Conservation (phyloP, 306 rosid genomes). For the Cucurbita moschata region DNA sequence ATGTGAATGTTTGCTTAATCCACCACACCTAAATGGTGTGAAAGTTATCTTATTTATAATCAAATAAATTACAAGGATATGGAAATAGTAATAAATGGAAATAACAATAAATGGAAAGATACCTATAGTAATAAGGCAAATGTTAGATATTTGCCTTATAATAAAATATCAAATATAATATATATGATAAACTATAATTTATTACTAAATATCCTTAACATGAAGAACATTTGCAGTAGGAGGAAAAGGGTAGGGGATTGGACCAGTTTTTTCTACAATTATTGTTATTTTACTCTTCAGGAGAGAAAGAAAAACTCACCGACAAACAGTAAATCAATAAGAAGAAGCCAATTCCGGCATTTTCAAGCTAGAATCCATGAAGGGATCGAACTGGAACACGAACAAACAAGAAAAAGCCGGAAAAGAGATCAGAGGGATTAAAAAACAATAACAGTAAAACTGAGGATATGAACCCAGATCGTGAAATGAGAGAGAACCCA, state of each 20-base stretch:
- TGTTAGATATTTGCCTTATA: too few species aligned
- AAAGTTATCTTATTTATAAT: too few species aligned
- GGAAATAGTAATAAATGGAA: too few species aligned
- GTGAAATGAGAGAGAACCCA: neutral
- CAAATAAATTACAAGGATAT: too few species aligned
- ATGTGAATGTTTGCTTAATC: too few species aligned
- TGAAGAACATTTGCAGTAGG: neutral
- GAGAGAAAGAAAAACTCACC: neutral
- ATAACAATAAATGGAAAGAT: too few species aligned
- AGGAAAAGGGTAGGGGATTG: neutral
- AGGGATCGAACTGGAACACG: neutral
- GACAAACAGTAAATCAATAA: neutral
- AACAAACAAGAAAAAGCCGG: neutral
- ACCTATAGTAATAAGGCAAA: too few species aligned
- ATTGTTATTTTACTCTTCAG: neutral
- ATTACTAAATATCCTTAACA: too few species aligned
- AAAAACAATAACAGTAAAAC: neutral
- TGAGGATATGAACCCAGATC: neutral
- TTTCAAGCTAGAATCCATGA: neutral
- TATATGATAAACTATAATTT: too few species aligned
- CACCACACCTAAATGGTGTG: too few species aligned
- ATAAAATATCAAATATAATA: too few species aligned
- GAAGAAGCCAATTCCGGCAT: neutral
- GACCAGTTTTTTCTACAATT: neutral
- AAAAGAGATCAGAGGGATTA: neutral